Conservation (phyloP, 1,139 yeast genomes). For the Hemisphaericaspora subhashii region DNA sequence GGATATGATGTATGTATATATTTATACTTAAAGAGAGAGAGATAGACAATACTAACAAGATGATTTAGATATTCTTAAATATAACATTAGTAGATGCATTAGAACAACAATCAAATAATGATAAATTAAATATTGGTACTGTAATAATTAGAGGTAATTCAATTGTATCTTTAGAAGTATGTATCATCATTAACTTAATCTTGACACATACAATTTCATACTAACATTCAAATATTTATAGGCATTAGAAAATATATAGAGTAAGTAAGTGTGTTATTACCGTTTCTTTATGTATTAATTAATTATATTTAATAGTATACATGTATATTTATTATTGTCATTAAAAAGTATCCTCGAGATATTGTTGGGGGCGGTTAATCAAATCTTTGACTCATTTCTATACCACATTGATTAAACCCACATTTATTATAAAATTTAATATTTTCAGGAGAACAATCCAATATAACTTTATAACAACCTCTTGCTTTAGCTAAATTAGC, state of each 20-base stretch:
- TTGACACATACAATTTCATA: too few species aligned
- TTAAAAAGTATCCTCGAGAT: too few species aligned
- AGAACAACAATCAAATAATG: conserved; percentile 56
- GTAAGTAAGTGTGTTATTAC: too few species aligned
- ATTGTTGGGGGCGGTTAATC: not conserved
- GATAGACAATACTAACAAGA: conserved; percentile 18
- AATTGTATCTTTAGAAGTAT: conserved; percentile 56
- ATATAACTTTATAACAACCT: conserved; percentile 85
- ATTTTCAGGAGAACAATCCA: conserved; percentile 85
- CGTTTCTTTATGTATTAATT: too few species aligned
- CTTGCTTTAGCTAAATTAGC: conserved; percentile 54
- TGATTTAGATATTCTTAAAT: conserved; percentile 58
- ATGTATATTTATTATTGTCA: not conserved
- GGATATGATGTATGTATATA: conserved; percentile 68
- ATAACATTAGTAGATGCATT: conserved; percentile 73
- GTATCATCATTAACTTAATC: too few species aligned
- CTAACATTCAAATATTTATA: conserved; percentile 14
- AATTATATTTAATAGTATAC: not conserved
- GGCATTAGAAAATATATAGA: conserved; percentile 31
- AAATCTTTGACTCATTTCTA: conserved; percentile 60
- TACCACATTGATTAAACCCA: conserved; percentile 63
- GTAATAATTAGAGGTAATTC: conserved; percentile 63
- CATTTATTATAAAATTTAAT: conserved; percentile 89
- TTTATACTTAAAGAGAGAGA: not conserved
- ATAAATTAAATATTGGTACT: conserved; percentile 55